Percentiles rank a stretch among this genome's conserved stretches.
Evolutionary conservation across 306 rosid genomes (phyloP).

Genomic region (Hippophae gyantsensis): DNA sequence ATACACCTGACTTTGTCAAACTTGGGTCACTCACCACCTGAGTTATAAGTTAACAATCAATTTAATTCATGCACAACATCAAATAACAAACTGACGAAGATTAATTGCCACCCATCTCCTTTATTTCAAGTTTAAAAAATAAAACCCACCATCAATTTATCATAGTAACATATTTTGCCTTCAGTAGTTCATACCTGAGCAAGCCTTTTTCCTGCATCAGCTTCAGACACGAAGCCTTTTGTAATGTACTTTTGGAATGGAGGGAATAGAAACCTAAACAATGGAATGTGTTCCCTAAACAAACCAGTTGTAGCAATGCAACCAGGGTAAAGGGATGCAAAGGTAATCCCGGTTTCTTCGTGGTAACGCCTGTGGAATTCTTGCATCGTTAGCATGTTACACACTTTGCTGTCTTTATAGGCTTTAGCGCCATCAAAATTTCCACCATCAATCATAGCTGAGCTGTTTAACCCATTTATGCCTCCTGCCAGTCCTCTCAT

Average conservation of each 20-base stretch:
- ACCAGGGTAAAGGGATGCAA: conserved; percentile 91
- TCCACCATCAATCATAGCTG: conserved; percentile 92
- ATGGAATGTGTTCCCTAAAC: conserved; percentile 93
- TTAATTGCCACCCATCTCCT: too few relatives aligned
- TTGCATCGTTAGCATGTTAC: conserved; percentile 97
- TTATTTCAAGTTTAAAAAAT: too few relatives aligned
- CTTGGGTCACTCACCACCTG: conserved; percentile 94
- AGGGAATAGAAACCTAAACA: conserved; percentile 86
- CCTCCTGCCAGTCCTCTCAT: conserved; percentile 91
- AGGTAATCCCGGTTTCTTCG: conserved; percentile 87
- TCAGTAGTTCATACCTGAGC: conserved; percentile 61
- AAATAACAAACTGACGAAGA: conserved; percentile 1
- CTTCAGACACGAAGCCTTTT: conserved; percentile 92
- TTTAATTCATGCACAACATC: conserved; percentile 2
- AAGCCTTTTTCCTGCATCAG: conserved; percentile 92
- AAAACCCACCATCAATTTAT: background rate
- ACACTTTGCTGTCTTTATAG: conserved; percentile 97
- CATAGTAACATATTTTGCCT: background rate
- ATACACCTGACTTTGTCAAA: conserved; percentile 92
- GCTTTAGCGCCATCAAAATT: conserved; percentile 97
- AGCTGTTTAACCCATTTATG: conserved; percentile 69
- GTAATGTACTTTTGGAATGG: conserved; percentile 97
- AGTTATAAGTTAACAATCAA: conserved; percentile 13
- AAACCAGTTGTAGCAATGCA: conserved; percentile 97
- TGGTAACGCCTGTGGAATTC: conserved; percentile 78